Conservation (phyloP, 352 stramenopile species). For the Peronosclerospora sorghi region DNA sequence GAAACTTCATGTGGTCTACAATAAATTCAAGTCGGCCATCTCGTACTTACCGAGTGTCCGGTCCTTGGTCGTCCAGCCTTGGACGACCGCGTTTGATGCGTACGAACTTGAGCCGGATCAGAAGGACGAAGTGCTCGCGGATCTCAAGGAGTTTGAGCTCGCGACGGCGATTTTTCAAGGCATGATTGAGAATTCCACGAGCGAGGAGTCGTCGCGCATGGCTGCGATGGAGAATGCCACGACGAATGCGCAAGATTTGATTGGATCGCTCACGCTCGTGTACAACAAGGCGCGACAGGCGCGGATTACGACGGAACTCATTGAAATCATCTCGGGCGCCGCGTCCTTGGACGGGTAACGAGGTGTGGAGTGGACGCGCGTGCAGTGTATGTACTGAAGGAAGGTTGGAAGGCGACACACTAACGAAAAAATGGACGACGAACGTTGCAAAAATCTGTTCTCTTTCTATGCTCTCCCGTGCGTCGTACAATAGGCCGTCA, state of each 20-base stretch:
- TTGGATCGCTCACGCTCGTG: constrained; percentile 86
- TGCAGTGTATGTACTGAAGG: no score
- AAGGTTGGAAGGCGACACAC: no score
- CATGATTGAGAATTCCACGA: constrained; percentile 96
- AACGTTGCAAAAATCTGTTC: no score
- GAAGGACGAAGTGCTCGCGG: constrained; percentile 92
- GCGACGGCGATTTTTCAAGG: constrained; percentile 88
- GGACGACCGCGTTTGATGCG: constrained; percentile 66
- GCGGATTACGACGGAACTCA: constrained; percentile 95
- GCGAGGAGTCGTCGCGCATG: constrained; percentile 98
- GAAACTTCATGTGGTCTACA: constrained; percentile 94
- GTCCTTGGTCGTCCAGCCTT: constrained; percentile 42
- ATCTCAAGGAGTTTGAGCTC: constrained; percentile 94
- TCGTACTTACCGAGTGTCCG: constrained; percentile 90
- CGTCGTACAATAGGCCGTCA: constrained; percentile 62
- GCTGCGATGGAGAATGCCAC: constrained; percentile 98
- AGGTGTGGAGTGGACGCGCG: constrained; percentile 4
- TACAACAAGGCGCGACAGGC: constrained; percentile 91
- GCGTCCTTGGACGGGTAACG: constrained; percentile 88
- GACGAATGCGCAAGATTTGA: constrained; percentile 97
- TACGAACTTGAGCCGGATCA: constrained; percentile 98
- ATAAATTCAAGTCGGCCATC: constrained; percentile 94
- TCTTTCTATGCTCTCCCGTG: no score
- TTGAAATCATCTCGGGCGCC: constrained; percentile 97
- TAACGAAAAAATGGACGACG: no score